Base-by-base conservation (phyloP, 306 rosid genomes). In the Cicer arietinum region DNA sequence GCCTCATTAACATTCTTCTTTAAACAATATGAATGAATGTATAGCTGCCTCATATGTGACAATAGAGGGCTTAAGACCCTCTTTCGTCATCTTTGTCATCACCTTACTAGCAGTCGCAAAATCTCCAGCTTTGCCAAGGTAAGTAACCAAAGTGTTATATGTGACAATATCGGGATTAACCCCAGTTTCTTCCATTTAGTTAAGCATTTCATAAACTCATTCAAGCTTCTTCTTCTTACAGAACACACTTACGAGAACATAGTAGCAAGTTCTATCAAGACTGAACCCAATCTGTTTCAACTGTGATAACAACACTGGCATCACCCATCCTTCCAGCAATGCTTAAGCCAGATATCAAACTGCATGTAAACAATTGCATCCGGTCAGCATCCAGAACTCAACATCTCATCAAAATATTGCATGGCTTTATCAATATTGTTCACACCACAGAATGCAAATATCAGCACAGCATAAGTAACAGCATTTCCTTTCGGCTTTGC, bases 311-410 rank as follows among this genome's bases (percentile, higher is more conserved):
- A 71, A 46, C 16, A 69, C 85, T 71, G 54, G 97, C 97, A 74
- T 93, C 92, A 79, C 86, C 87, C 90, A 89, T 85, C 82, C 94
- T 88, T 76, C 97, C 96, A 8, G 92, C 94, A 62, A 45, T 88
- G 72, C 87, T 78, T 85, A 89, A 81, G 73, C 98, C 97, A 60
- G 84, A 81, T 63, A 93, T 89, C 82, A 93, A 81, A 76, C 87
- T 65, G 81, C 86, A 86, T 25, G 83, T 85, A 88, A 71, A 82
- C 87, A 17, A 66, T 57, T 10, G 90, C 94, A 71, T 93, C 96
- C 0, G 91, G 75, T 16, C 84, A 73, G 88, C 30, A 25, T 77
- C 89, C 88, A 54, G 80, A 75, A 39, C 66, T 79, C 62, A 81
- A 59, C 94, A 91, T 89, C 79, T 85, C 89, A 5, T 88, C 76